Evolutionary conservation across 2,329 filamentous ascomycete species (phyloP), one percentile per base, ranked within the genome.

Genomic region (Passalora sequoiae): DNA sequence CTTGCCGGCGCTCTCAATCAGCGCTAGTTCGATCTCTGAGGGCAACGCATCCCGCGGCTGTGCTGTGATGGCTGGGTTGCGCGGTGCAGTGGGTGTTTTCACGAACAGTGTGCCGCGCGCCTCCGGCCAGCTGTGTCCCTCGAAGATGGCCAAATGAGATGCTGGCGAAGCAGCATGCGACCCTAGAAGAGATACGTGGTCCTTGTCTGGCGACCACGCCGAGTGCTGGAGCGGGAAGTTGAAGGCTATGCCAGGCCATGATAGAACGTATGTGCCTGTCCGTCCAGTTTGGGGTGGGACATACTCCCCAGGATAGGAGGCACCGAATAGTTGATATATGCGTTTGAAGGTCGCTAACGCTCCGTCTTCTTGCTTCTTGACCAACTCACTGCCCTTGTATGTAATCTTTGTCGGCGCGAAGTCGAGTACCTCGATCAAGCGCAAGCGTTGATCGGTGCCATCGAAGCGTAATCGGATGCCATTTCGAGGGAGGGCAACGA

Each of bases 241-340:
- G 63, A 97, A 96, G 0, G 91, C 88, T 21, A 98, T 81, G 0
- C 92, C 92, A 1, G 91, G 89, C 66, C 96, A 98, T 1, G 91
- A 97, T 24, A 98, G 72, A 24, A 95, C 81, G 61, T 97, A 98
- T 16, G 80, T 84, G 12, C 89, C 89, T 12, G 73, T 71, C 8
- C 74, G 72, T 3, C 70, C 72, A 1, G 70, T 60, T 5, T 67
- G 64, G 1, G 86, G 80, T 6, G 83, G 76, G 27, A 95, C 76
- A 60, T 91, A 98, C 70, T 98, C 92, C 51, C 92, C 92, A 1
- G 86, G 86, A 63, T 94, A 97, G 0, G 91, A 94, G 13, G 89
- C 89, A 0, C 92, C 92, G 51, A 98, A 82, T n/a, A 96, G 73
- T 58, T 94, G 88, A 64, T 97, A 98, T 54, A 98, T 58, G 2